These are phyloP conservation scores for Cavenderia fasciculata DNA, from an alignment of 78 protist species.

Conservation along the genomic window DNA sequence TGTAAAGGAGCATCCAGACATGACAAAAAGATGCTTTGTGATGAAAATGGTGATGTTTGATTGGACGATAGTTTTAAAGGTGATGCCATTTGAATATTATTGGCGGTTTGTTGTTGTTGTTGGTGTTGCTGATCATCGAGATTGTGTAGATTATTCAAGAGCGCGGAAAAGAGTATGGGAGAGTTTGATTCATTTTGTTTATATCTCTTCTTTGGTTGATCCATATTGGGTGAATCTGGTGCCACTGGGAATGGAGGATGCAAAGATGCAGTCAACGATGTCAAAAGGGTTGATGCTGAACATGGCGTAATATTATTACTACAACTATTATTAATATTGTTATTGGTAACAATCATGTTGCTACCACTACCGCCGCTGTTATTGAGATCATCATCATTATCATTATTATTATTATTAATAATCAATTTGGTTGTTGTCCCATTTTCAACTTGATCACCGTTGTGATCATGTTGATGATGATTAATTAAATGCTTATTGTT, in stretches of 20 bases:
- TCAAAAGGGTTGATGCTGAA: neutral
- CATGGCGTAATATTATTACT: neutral
- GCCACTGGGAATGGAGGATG: neutral
- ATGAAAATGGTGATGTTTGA: neutral
- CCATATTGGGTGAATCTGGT: neutral
- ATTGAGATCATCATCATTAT: neutral
- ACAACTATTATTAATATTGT: neutral
- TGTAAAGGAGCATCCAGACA: neutral
- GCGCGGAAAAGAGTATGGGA: neutral
- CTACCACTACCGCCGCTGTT: neutral
- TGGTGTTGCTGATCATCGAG: neutral
- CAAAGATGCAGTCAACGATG: neutral
- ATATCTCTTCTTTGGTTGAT: slow-evolving; percentile 22
- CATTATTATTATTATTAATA: neutral
- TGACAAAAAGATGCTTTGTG: neutral
- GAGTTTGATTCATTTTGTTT: slow-evolving; percentile 31
- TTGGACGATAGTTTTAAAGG: neutral
- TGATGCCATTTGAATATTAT: neutral
- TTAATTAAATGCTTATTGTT: no score
- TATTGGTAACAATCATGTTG: neutral
- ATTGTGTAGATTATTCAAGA: no score
- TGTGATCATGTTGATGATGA: no score
- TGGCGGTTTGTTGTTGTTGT: neutral
- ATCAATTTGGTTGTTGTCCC: no score
- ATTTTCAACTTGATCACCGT: no score